These are phyloP conservation scores for Corylus avellana DNA, from an alignment of 306 rosid genomes.

Conservation along the genomic window DNA sequence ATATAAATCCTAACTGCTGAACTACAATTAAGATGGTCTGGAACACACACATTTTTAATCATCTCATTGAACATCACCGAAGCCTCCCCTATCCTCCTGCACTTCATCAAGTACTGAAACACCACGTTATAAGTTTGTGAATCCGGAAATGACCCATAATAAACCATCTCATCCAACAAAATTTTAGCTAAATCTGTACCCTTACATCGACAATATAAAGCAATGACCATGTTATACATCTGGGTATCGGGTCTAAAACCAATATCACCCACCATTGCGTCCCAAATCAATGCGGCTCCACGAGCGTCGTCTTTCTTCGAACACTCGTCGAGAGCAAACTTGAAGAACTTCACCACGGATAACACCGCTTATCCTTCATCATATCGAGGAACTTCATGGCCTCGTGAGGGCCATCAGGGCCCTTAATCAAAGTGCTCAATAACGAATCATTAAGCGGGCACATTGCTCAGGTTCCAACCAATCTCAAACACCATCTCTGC, in stretches of 20 bases:
- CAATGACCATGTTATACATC: constrained; percentile 59
- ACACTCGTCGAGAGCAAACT: constrained; percentile 57
- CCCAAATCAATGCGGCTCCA: constrained; percentile 57
- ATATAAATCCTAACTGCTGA: constrained; percentile 49
- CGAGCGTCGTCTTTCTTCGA: constrained; percentile 36
- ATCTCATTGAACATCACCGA: constrained; percentile 48
- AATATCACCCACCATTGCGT: constrained; percentile 35
- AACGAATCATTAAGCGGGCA: constrained; percentile 57
- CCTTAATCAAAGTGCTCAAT: constrained; percentile 50
- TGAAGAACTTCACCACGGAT: constrained; percentile 61
- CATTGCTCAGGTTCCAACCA: constrained; percentile 68
- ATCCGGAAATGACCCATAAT: constrained; percentile 53
- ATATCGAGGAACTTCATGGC: constrained; percentile 43
- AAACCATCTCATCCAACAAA: constrained; percentile 62
- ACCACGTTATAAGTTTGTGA: constrained; percentile 48
- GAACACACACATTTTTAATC: constrained; percentile 69
- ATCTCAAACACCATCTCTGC: constrained; percentile 60
- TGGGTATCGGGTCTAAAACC: constrained; percentile 36
- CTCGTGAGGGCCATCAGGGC: constrained; percentile 44
- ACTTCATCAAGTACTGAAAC: constrained; percentile 49
- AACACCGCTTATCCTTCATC: constrained; percentile 52
- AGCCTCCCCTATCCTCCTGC: constrained; percentile 52
- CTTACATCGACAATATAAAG: constrained; percentile 40
- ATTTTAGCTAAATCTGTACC: constrained; percentile 35
- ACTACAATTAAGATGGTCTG: constrained; percentile 52